Percentiles rank a stretch among this genome's conserved stretches.
These are phyloP conservation scores for Fusarium nanum DNA, from an alignment of 2,329 filamentous ascomycete genomes.

Conservation along the genomic window DNA sequence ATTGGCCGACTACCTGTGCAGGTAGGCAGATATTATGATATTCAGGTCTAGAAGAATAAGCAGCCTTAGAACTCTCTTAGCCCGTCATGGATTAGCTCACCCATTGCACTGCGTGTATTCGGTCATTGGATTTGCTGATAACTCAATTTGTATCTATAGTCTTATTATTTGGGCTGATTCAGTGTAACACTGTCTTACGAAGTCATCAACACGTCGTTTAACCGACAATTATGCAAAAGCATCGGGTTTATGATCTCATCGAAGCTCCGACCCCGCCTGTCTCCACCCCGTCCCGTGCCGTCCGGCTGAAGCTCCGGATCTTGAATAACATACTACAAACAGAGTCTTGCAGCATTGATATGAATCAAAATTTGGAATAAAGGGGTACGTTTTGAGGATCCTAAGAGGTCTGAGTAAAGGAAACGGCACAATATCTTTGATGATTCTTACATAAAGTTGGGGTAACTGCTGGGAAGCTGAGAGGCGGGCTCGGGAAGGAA, in stretches of 20 bases:
- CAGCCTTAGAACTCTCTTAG: neutral
- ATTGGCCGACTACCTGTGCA: too few relatives aligned
- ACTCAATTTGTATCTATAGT: neutral
- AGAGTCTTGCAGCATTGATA: too few relatives aligned
- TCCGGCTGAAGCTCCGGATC: conserved; percentile 2
- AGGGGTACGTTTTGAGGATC: fast-evolving
- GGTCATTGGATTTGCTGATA: neutral
- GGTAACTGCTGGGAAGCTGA: neutral
- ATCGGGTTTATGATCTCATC: conserved; percentile 7
- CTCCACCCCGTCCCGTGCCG: conserved; percentile 7
- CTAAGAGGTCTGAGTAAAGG: neutral
- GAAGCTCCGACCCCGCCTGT: neutral
- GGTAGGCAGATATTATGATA: neutral
- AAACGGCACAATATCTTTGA: neutral
- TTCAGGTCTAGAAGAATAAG: neutral
- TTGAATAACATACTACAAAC: neutral
- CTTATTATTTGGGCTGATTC: neutral
- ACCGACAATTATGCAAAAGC: neutral
- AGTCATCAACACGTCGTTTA: neutral
- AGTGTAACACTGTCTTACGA: neutral
- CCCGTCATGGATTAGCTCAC: neutral
- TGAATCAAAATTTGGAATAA: too few relatives aligned
- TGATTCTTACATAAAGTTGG: neutral
- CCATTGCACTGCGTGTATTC: neutral
- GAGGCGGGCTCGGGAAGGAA: neutral